Evolutionary conservation across 495 filamentous ascomycete genomes (phyloP), one percentile per base, ranked within the genome.

Genomic region (Penicillium pulvis): DNA sequence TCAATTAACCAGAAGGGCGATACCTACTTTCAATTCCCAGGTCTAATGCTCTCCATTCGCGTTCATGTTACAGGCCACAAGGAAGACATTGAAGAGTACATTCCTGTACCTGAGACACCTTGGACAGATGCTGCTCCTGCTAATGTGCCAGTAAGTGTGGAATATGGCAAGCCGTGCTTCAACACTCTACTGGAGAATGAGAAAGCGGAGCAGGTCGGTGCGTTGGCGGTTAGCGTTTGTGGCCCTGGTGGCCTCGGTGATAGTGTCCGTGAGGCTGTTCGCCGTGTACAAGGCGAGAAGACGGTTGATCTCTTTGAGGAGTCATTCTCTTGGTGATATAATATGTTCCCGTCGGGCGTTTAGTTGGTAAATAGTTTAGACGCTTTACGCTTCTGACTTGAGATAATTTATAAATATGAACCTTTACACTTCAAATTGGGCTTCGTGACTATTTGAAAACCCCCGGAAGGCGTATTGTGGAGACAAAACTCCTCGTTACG

Each of bases 161-260:
- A 62, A 39, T 62, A 64, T 16, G 73, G 75, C 36, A 76, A 73
- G 43, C 75, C 74, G 3, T 68, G 63, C 35, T 72, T 77, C 41
- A 59, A 51, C 3, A 54, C 65, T 10, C 48, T 79, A n/a, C 23
- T 80, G 11, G 69, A 72, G 23, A 61, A 55, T 12, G 75, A 78
- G 55, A 75, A 69, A 50, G 65, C 66, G 7, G 51, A 67, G 43
- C 75, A 78, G 44, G 63, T 79, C 3, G 77, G 76, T 20, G 76
- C 76, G 8, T 67, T 80, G 70, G 76, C 76, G 2, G 77, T 79
- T 8, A 78, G 73, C 63, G 74, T 80, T 0, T 80, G 77, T 50
- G 77, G 77, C 41, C 76, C 76, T 33, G 76, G 76, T 28, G 64
- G 67, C 0, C 62, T 80, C 53, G 73, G 74, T n/a, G 77, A 80